Percentiles rank a stretch among this genome's conserved stretches.
These are phyloP conservation scores for Monosporozyma servazzii DNA, from an alignment of 805 yeast species.

Conservation along the genomic window DNA sequence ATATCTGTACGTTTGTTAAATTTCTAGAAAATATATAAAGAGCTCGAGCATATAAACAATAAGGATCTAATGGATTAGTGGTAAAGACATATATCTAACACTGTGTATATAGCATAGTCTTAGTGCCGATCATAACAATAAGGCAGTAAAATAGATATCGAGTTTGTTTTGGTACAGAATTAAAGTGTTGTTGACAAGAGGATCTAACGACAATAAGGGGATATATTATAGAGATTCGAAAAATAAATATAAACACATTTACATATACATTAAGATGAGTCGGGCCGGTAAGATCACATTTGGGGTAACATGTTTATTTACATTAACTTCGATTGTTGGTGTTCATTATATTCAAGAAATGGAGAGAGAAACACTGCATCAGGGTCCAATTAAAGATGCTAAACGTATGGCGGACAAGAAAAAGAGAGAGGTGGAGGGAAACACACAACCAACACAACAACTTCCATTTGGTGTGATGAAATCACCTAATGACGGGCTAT, in stretches of 20 bases:
- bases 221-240: no score
- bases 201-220: background rate
- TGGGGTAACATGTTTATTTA: constrained; percentile 45
- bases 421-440: background rate
- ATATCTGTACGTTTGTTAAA: background rate
- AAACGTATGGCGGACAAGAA: constrained; percentile 44
- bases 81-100: no score
- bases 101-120: no score
- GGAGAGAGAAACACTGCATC: constrained; percentile 64
- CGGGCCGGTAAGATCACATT: constrained; percentile 71
- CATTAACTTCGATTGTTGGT: constrained; percentile 53
- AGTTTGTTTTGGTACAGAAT: no score
- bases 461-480: constrained; percentile 19
- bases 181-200: no score
- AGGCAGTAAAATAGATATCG: background rate
- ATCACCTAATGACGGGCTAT: constrained; percentile 6
- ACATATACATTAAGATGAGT: constrained; percentile 43
- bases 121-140: background rate
- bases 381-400: constrained; percentile 82
- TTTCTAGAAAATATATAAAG: background rate
- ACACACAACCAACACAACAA: constrained; percentile 9
- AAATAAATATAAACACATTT: no score
- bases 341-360: constrained; percentile 62
- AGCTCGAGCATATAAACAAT: background rate
- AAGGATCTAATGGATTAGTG: background rate